Percentiles rank a stretch among this genome's conserved stretches.
phyloP scores from a whole-genome alignment of 306 rosid species.

The Medicago lupulina region DNA sequence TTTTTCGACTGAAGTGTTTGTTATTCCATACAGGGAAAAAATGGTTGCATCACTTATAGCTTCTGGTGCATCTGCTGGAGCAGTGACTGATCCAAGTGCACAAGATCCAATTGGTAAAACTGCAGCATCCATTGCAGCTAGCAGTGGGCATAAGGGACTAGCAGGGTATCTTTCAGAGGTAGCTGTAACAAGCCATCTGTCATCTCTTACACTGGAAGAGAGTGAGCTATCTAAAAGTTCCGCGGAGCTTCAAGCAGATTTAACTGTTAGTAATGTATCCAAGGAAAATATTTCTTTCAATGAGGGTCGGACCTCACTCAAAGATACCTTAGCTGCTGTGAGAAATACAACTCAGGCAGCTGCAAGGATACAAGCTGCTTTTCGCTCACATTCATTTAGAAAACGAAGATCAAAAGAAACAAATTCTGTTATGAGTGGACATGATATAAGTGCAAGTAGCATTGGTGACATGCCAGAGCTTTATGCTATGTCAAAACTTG shows the following conservation, averaged over 20 bases:
- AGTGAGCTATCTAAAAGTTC: constrained; percentile 81
- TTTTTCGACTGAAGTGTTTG: constrained; percentile 31
- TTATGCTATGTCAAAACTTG: constrained; percentile 67
- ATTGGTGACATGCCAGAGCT: constrained; percentile 58
- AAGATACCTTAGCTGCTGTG: constrained; percentile 79
- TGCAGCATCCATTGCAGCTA: constrained; percentile 82
- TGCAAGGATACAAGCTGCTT: constrained; percentile 94
- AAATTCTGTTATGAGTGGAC: constrained; percentile 53
- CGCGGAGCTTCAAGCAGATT: constrained; percentile 84
- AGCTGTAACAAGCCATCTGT: constrained; percentile 82
- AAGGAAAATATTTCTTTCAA: constrained; percentile 48
- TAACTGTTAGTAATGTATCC: constrained; percentile 67
- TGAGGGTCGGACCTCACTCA: constrained; percentile 68
- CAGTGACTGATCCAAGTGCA: constrained; percentile 89
- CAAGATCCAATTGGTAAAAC: constrained; percentile 86
- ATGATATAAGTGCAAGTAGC: constrained; percentile 51
- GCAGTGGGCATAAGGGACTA: constrained; percentile 81
- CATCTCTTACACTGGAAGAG: constrained; percentile 82
- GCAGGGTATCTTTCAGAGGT: constrained; percentile 97
- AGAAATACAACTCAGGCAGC: constrained; percentile 96
- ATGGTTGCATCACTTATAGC: constrained; percentile 91
- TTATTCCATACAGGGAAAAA: constrained; percentile 70
- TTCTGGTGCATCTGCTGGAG: constrained; percentile 95
- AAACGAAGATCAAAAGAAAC: constrained; percentile 59
- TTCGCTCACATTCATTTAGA: constrained; percentile 87